phyloP scores from a whole-genome alignment of 306 rosid species.

The Lupinus albus region DNA sequence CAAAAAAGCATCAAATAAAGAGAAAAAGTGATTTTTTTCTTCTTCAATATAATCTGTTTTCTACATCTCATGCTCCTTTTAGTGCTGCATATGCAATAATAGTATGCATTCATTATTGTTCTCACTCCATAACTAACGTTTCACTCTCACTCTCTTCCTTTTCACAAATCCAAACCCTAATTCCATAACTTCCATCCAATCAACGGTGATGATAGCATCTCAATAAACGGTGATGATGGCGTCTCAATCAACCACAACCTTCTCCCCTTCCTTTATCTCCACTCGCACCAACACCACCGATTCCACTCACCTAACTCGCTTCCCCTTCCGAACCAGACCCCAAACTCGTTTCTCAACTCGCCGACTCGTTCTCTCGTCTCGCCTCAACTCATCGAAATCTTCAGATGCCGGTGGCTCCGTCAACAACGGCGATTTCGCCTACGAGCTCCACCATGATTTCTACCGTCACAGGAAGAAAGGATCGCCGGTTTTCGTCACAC shows the following conservation, averaged over 20 bases:
- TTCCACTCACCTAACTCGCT: constrained; percentile 42
- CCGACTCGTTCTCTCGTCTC: constrained; percentile 45
- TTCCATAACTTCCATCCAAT: constrained; percentile 31
- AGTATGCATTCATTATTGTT: not conserved
- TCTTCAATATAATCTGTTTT: no score
- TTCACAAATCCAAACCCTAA: constrained; percentile 43
- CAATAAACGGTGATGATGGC: constrained; percentile 71
- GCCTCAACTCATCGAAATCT: constrained; percentile 64
- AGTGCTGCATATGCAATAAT: no score
- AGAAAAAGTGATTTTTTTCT: no score
- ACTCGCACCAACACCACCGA: constrained; percentile 37
- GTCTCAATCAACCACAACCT: constrained; percentile 57
- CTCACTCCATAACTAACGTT: not conserved
- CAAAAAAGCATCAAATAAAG: no score
- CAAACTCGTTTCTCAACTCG: constrained; percentile 45
- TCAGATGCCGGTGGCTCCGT: constrained; percentile 48
- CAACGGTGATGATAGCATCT: constrained; percentile 71
- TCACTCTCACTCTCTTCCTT: not conserved
- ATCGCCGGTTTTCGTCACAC: constrained; percentile 70
- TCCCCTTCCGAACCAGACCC: constrained; percentile 42
- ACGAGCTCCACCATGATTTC: constrained; percentile 69
- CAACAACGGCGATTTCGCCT: constrained; percentile 59
- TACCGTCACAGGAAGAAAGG: constrained; percentile 55
- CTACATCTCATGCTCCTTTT: no score
- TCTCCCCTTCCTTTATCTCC: constrained; percentile 62